Conservation (phyloP, 2,329 filamentous ascomycete species). For the Gaeumannomyces sp. region DNA sequence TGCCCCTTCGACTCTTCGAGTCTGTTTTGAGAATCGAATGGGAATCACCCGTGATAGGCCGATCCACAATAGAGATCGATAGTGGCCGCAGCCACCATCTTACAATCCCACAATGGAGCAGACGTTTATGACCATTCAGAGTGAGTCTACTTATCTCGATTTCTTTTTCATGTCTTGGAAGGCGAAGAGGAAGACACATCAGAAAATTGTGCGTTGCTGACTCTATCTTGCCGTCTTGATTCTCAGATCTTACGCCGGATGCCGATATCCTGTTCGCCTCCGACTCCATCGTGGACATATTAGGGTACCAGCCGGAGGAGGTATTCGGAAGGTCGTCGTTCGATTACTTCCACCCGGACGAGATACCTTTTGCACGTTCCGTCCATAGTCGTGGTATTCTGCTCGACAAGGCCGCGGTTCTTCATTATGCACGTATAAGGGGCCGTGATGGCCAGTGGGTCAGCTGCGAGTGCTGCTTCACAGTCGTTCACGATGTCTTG, state of each 20-base stretch:
- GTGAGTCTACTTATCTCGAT: conserved; percentile 41
- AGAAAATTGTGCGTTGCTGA: not conserved
- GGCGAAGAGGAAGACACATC: not conserved
- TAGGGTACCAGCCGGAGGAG: conserved; percentile 72
- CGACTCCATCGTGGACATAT: conserved; percentile 75
- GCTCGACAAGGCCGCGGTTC: conserved; percentile 77
- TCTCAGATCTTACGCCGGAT: conserved; percentile 64
- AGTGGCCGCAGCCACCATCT: too few relatives aligned
- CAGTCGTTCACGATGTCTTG: conserved; percentile 79
- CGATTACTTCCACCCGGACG: conserved; percentile 80
- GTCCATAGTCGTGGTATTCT: conserved; percentile 67
- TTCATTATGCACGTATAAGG: conserved; percentile 71
- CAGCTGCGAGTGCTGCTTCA: conserved; percentile 83
- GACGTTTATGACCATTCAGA: conserved; percentile 88
- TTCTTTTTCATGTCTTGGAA: not conserved
- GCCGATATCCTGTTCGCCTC: conserved; percentile 79
- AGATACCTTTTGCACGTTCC: conserved; percentile 66
- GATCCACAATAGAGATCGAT: too few relatives aligned
- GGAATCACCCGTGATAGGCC: too few relatives aligned
- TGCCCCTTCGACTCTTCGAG: too few relatives aligned
- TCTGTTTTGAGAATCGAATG: too few relatives aligned
- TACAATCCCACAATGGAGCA: conserved; percentile 56
- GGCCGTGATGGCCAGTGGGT: conserved; percentile 66
- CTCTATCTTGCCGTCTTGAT: not conserved
- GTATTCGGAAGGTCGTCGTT: conserved; percentile 72